Evolutionary conservation across 2,329 filamentous ascomycete genomes (phyloP), one percentile per base, ranked within the genome.

Genomic region (Colletotrichum limetticola): DNA sequence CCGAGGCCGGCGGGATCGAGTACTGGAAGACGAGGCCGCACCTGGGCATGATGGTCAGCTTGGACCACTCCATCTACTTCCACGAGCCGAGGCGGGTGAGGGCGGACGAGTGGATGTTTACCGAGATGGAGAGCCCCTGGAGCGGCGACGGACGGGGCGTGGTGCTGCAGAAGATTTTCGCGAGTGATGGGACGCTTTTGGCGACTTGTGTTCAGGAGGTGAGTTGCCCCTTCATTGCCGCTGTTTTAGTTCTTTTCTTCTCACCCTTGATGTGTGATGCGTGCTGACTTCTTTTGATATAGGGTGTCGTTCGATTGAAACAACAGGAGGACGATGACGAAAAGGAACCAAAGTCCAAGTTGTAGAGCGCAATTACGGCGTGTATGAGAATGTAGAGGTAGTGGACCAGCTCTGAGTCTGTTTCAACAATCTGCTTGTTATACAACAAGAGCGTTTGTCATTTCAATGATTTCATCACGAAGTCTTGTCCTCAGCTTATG

Each of bases 191-290:
- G 26, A 92, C 87, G 30, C 82, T 97, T 81, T 83, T 97, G 78
- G 94, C 94, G 30, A 95, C 91, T 37, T 96, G 94, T 80, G 89
- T 94, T 71, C 94, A 97, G 83, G 94, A 97, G 88, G 93, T 89
- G 74, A 83, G 85, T 80, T 65, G 3, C 16, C 37, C 14, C 37
- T 42, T 42, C 37, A 42, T 42, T 7, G 37, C 37, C 1, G 37
- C 5, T 19, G 1, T 19, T 66, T 32, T 35, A 1, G 57, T 60
- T 14, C 37, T 53, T 35, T 14, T 14, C 1, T 69, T 46, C 56
- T 59, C 61, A 19, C 6, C 24, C n/a, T 55, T 70, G n/a, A 26
- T 35, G 26, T 32, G 22, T 19, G 2, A 32, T 35, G 63, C 22
- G 22, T 71, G 22, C 64, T 68, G 30, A 76, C 64, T 78, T 78